These are phyloP conservation scores for Friedmanniomyces endolithicus DNA, from an alignment of 495 filamentous ascomycete species.

Conservation along the genomic window DNA sequence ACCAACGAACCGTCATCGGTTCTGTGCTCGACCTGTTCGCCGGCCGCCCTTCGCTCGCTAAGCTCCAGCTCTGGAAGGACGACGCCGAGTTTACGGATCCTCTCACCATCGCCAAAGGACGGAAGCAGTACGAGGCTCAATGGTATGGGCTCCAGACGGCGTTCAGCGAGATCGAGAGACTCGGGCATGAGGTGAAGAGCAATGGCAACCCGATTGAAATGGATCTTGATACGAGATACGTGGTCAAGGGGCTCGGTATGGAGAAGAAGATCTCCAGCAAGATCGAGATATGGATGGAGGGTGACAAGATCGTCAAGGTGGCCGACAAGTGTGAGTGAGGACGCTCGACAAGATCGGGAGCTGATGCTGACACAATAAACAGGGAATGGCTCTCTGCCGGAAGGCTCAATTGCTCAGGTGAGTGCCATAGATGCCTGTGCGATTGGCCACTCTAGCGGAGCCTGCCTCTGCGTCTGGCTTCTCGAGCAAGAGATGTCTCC, in stretches of 20 bases:
- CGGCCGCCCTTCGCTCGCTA: conserved; percentile 41
- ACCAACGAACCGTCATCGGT: conserved; percentile 41
- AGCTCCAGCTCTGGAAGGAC: conserved; percentile 43
- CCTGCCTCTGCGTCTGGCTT: conserved; percentile 33
- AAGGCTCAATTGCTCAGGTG: conserved; percentile 37
- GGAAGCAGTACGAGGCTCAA: conserved; percentile 40
- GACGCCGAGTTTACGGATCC: conserved; percentile 40
- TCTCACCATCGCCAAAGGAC: conserved; percentile 40
- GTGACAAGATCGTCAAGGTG: conserved; percentile 39
- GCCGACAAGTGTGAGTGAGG: conserved; percentile 36
- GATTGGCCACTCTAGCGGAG: conserved; percentile 28
- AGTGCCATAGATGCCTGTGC: conserved; percentile 28
- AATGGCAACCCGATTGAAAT: conserved; percentile 44
- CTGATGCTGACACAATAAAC: not conserved
- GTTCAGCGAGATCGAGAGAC: conserved; percentile 37
- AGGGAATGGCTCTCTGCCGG: conserved; percentile 42
- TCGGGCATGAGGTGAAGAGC: conserved; percentile 38
- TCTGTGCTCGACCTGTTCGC: conserved; percentile 49
- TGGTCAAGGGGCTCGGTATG: conserved; percentile 39
- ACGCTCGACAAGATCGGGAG: not conserved
- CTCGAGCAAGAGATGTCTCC: conserved; percentile 26
- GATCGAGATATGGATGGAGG: conserved; percentile 35
- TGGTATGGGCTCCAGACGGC: conserved; percentile 39
- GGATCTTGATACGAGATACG: conserved; percentile 40
- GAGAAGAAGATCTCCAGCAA: conserved; percentile 41